Base-by-base conservation (phyloP, 2,329 filamentous ascomycete species). In the Fusarium miscanthi region DNA sequence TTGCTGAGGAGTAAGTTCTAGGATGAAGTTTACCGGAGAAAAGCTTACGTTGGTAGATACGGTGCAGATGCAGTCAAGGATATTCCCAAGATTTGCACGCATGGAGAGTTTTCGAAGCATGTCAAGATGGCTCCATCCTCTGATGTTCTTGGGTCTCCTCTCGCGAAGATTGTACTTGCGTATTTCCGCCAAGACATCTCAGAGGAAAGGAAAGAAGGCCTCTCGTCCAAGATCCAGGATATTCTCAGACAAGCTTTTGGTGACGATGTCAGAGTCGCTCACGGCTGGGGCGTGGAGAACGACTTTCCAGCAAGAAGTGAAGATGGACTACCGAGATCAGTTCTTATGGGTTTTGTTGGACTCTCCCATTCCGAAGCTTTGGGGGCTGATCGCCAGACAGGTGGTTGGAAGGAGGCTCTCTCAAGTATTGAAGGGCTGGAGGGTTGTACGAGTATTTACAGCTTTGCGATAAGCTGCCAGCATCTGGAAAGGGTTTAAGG, bases 51-150 rank as follows among this genome's bases (percentile, higher is more conserved):
- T 30, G 30, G 30, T 30, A 72, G 67, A 16, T 31, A 72, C 5
- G 67, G 53, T 2, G 53, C 31, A 9, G 56, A 72, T 21, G 67
- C 67, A 23, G 42, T 68, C 2, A 59, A 60, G 11, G 67, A 70
- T 1, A 38, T 70, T 14, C 63, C 67, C 23, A 70, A 72, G 19
- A 58, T 72, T 13, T 66, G 58, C 14, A 72, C 63, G 0, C 30
- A 49, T 53, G 54, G 49, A 13, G 69, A 72, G 23, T 61, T 70
- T 2, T 14, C 59, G 3, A 72, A 68, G 13, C 69, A 72, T 25
- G 27, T 70, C 33, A 31, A 33, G 1, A 57, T 70, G 45, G 3
- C 16, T 6, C 69, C 69, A 2, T 70, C 67, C 2, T 70, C 69
- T 1, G 48, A 59, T 14, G 14, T 61, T 30, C 43, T 72, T 21